These are phyloP conservation scores for Fusarium coicis DNA, from an alignment of 2,329 filamentous ascomycete genomes.

Conservation along the genomic window DNA sequence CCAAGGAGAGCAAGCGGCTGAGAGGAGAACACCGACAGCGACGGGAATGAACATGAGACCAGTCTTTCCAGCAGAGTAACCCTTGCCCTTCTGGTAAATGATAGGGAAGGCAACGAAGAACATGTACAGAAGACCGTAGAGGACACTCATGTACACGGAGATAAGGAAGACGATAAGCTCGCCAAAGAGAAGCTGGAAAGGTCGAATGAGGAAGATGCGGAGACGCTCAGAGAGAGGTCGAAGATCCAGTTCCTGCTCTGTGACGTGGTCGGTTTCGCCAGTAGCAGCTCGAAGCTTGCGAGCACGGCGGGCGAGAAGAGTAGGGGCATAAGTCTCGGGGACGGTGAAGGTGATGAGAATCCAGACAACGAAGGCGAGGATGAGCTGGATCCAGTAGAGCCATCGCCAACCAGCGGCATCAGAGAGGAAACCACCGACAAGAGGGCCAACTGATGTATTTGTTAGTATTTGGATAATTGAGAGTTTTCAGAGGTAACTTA, in stretches of 20 bases:
- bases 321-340: constrained; percentile 88
- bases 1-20: constrained; percentile 73
- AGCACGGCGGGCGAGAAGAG: constrained; percentile 77
- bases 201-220: constrained; percentile 79
- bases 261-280: constrained; percentile 74
- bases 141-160: constrained; percentile 84
- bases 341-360: constrained; percentile 86
- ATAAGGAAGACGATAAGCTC: constrained; percentile 90
- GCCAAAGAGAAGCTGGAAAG: constrained; percentile 85
- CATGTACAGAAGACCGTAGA: constrained; percentile 81
- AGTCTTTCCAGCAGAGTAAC: constrained; percentile 77
- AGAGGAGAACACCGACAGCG: constrained; percentile 77
- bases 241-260: constrained; percentile 82
- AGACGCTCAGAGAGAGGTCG: constrained; percentile 76
- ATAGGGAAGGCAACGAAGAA: constrained; percentile 78
- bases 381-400: constrained; percentile 89
- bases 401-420: constrained; percentile 81
- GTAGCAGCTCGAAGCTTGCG: constrained; percentile 76
- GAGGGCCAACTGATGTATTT: constrained; percentile 65
- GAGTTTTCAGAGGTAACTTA: constrained; percentile 42
- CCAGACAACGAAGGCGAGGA: constrained; percentile 77
- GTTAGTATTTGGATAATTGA: constrained; percentile 4
- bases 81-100: constrained; percentile 83
- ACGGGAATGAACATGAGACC: constrained; percentile 90
- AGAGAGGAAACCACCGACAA: constrained; percentile 80